phyloP scores from a whole-genome alignment of 208 protist genomes.

The Trichomonas tenax region DNA sequence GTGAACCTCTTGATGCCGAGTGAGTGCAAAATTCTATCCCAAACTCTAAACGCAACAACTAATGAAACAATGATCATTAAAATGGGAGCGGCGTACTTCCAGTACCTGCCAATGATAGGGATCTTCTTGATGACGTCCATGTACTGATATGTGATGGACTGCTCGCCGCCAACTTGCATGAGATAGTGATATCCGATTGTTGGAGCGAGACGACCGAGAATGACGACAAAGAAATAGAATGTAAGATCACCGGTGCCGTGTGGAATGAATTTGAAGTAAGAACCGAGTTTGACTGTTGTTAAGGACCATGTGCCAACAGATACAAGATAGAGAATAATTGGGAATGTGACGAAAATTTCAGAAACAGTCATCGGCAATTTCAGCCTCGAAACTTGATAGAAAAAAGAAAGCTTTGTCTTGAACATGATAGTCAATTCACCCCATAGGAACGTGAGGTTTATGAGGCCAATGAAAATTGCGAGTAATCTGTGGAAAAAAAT shows the following conservation, averaged over 20 bases:
- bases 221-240: not conserved
- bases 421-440: not conserved
- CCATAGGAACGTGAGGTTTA: not conserved
- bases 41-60: not conserved
- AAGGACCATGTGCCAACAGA: not conserved
- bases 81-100: not conserved
- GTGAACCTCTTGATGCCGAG: not conserved
- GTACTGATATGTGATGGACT: not conserved
- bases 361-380: not conserved
- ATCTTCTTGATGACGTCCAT: not conserved
- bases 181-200: slow-evolving; percentile 6
- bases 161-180: not conserved
- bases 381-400: not conserved
- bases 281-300: not conserved
- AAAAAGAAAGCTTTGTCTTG: not conserved
- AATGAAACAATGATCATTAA: not conserved
- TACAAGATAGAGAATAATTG: not conserved
- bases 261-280: not conserved
- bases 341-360: not conserved
- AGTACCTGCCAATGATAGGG: not conserved
- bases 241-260: not conserved
- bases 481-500: not conserved
- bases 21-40: not conserved
- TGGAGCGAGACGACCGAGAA: not conserved
- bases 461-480: not conserved